Base-by-base conservation (phyloP, 371 early-diverging fungal genomes). In the Mortierella sp. region DNA sequence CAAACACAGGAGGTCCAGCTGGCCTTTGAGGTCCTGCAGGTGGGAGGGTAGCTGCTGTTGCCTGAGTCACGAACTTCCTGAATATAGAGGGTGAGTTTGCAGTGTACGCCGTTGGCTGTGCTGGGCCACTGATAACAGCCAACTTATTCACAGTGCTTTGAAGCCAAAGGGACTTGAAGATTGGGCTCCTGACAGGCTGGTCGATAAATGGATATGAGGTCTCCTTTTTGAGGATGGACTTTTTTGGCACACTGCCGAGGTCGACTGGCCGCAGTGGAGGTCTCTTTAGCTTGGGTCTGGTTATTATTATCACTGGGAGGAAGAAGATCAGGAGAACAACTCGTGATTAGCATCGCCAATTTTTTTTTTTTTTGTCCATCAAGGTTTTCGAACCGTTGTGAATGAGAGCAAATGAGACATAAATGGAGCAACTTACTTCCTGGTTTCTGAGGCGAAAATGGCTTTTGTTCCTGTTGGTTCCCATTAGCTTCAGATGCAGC, bases 131-230 rank as follows among this genome's bases (percentile, higher is more conserved):
- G 60, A 81, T 76, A 10, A 73, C 83, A 20, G 70, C 83, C 26
- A 81, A 72, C 39, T 76, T 81, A 68, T 60, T 81, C 54, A 81
- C 83, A 37, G 83, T 81, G 61, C 73, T 81, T 65, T 81, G 83
- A 47, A 81, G 73, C 83, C 83, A 81, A 26, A 70, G 83, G 0
- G 83, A 81, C 40, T 76, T 81, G 61, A 81, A 81, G 55, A 81
- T 62, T 28, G 83, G 73, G 62, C 61, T 81, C 64, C 71, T 60
- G 40, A 60, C 66, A 3, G 83, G 76, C 30, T 71, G 83, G 10
- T 81, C 83, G 12, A 76, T 81, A n/a, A 81, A 76, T 3, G 83
- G 83, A 49, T 81, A 81, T 20, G 83, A 57, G 30, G 51, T 76
- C 73, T 81, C 73, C 68, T 66, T 76, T 67, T 73, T 81, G 40